Evolutionary conservation across 768 basidiomycete species (phyloP), one percentile per base, ranked within the genome.

Genomic region (Antrodiella citrinella): DNA sequence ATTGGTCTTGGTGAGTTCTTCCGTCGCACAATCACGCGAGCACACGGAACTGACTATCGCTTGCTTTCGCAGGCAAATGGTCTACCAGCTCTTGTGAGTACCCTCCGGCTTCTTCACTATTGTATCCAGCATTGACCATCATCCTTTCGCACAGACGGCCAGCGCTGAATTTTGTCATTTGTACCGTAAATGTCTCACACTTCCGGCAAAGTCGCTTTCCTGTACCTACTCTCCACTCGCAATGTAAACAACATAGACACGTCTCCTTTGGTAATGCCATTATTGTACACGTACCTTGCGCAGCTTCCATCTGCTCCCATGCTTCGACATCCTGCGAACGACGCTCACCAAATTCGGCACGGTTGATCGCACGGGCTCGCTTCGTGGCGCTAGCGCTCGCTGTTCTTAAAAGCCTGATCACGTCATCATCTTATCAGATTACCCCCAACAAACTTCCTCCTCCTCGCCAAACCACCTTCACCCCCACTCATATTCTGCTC

Each of bases 1-100:
- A 76, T 92, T 50, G 82, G 80, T 26, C 55, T 81, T 41, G 82
- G 84, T 65, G 69, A 72, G 69, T 68, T 44, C 39, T 26, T 52
- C 4, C 45, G 44, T 47, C 44, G 39, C 47, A 5, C 25, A 30
- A 40, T 21, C 30, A 5, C 18, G 40, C 3, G 22, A 15, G 30
- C 30, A 49, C 2, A 41, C 15, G 5, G 30, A 7, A 35, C 30
- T 15, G 7, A 35, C 30, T 51, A 13, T 3, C 50, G 2, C n/a
- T 25, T 51, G 18, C 5, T 35, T 18, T 39, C 20, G 3, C 2
- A 9, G 53, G 45, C 25, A 47, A 55, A 25, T 73, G 69, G 57
- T 73, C 67, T 61, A 70, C 71, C 54, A 72, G 69, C 59, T 71
- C 76, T 52, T 76, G 72, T 69, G 47, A 66, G 68, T 63, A 23